Evolutionary conservation across 768 basidiomycete genomes (phyloP).

Genomic region (Glaciozyma antarctica): DNA sequence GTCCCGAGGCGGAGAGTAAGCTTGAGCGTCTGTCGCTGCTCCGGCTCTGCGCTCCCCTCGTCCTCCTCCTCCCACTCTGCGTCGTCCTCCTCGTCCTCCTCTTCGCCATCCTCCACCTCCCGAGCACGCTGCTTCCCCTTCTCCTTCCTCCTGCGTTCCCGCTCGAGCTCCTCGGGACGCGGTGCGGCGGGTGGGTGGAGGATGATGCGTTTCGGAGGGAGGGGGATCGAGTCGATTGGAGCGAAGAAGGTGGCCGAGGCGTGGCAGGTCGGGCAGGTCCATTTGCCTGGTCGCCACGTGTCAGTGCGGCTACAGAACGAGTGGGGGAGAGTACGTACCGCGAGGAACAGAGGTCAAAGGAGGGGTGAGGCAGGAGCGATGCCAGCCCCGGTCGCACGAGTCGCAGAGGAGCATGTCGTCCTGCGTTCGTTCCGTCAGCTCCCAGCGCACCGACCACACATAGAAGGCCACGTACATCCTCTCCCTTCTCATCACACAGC

Average conservation of each 20-base stretch:
- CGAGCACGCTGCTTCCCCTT: conserved; percentile 2
- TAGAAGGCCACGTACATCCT: conserved; percentile 58
- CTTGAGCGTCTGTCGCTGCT: not conserved
- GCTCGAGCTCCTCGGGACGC: not conserved
- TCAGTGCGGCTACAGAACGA: too few relatives aligned
- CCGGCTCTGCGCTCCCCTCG: not conserved
- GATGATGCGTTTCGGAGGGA: conserved; percentile 42
- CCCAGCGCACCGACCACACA: not conserved
- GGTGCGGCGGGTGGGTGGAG: not conserved
- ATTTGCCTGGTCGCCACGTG: conserved; percentile 35
- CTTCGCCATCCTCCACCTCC: not conserved
- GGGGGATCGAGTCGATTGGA: conserved; percentile 41
- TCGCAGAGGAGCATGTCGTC: conserved; percentile 81
- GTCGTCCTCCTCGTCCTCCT: not conserved
- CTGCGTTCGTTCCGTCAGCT: conserved; percentile 42
- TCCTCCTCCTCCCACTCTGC: not conserved
- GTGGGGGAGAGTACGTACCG: conserved; percentile 42
- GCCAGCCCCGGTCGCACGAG: conserved; percentile 89
- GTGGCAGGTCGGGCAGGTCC: conserved; percentile 39
- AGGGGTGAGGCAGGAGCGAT: conserved; percentile 68
- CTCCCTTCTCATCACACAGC: conserved; percentile 70
- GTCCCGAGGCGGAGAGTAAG: not conserved
- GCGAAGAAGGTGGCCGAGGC: conserved; percentile 5
- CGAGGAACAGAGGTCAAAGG: conserved; percentile 61
- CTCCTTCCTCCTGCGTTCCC: not conserved